Evolutionary conservation across 495 filamentous ascomycete genomes (phyloP).

Genomic region (Penicillium cinerascens): DNA sequence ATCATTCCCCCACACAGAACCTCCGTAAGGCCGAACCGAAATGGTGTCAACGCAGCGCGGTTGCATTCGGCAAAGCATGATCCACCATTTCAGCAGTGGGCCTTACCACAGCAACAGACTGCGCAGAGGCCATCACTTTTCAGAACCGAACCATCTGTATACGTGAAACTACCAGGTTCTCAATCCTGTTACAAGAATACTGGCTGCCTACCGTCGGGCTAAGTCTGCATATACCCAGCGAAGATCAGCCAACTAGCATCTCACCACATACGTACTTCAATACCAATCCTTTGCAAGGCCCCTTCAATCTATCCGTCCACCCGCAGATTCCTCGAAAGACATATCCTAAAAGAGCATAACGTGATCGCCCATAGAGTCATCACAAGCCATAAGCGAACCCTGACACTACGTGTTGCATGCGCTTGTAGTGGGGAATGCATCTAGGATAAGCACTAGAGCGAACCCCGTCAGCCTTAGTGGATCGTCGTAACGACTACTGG

Average conservation of each 20-base stretch:
- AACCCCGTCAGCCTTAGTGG: conserved; percentile 15
- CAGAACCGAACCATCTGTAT: not conserved
- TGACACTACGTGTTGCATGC: not conserved
- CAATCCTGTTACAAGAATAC: not conserved
- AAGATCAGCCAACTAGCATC: not conserved
- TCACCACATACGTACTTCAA: not conserved
- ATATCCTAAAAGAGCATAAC: not conserved
- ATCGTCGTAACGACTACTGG: not conserved
- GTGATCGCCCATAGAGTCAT: not conserved
- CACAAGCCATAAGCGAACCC: not conserved
- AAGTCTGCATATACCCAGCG: not conserved
- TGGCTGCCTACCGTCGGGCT: conserved; percentile 3
- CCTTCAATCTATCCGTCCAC: not conserved
- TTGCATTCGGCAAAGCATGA: not conserved
- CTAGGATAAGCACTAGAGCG: conserved; percentile 18
- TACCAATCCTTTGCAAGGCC: conserved; percentile 4
- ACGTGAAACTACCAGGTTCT: not conserved
- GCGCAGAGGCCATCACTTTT: not conserved
- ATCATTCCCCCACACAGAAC: not conserved
- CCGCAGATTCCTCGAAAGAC: not conserved
- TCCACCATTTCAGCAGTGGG: not conserved
- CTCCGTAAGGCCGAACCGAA: not conserved
- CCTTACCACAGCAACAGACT: not conserved
- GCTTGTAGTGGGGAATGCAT: not conserved
- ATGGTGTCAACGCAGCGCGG: not conserved